phyloP scores from a whole-genome alignment of 2,329 filamentous ascomycete species.

The Fusarium hostae region DNA sequence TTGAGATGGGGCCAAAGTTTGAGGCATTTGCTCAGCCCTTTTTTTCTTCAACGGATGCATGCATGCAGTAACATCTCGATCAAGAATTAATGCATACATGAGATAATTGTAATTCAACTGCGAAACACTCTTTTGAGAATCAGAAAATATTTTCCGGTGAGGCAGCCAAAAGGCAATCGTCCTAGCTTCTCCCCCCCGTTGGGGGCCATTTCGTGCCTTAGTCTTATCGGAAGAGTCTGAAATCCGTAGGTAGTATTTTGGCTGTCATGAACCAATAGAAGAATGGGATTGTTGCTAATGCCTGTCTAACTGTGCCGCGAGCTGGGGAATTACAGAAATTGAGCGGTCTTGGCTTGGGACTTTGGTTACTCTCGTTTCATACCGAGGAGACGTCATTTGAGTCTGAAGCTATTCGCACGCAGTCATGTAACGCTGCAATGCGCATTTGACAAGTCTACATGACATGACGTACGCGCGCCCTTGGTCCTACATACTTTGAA shows the following conservation, averaged over 20 bases:
- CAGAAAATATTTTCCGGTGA: neutral
- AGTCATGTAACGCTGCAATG: neutral
- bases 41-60: conserved; percentile 14
- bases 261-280: conserved; percentile 26
- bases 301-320: conserved; percentile 3
- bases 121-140: neutral
- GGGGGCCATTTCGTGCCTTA: conserved; percentile 21
- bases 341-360: conserved; percentile 3
- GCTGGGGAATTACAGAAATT: neutral
- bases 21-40: conserved; percentile 2
- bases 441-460: neutral
- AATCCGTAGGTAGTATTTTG: neutral
- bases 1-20: neutral
- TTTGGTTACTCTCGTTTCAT: conserved; percentile 10
- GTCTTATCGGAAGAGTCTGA: neutral
- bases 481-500: conserved; percentile 7
- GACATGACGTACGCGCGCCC: conserved; percentile 21
- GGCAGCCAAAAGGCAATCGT: conserved; percentile 31
- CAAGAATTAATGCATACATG: neutral
- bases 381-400: neutral
- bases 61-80: neutral
- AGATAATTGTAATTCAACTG: neutral
- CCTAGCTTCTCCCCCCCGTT: conserved; percentile 22
- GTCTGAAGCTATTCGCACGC: conserved; percentile 21
- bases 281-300: neutral